phyloP scores from a whole-genome alignment of 2,329 filamentous ascomycete species.

The Pseudovirgaria hyperparasitica region DNA sequence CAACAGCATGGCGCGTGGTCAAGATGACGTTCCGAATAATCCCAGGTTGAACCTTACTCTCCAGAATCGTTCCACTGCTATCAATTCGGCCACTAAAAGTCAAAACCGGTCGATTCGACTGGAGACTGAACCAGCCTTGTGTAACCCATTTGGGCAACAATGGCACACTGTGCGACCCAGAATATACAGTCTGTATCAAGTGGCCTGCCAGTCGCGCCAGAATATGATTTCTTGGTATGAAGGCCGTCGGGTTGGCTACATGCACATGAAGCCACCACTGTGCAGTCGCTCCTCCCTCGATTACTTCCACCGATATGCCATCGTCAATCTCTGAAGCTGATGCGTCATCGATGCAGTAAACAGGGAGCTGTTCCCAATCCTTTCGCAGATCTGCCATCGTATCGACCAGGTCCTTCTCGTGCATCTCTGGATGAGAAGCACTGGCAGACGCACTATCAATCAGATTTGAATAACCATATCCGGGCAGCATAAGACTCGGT shows the following conservation, averaged over 20 bases:
- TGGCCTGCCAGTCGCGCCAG: slow-evolving; percentile 50
- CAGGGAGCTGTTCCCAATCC: slow-evolving; percentile 45
- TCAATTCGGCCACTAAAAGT: slow-evolving; percentile 49
- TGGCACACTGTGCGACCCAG: slow-evolving; percentile 42
- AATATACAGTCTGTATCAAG: slow-evolving; percentile 42
- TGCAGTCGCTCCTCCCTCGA: slow-evolving; percentile 31
- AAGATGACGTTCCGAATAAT: slow-evolving; percentile 41
- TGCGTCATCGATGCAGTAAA: slow-evolving; percentile 62
- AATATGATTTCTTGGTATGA: slow-evolving; percentile 45
- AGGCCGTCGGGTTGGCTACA: slow-evolving; percentile 65
- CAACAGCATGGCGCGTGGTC: slow-evolving; percentile 33
- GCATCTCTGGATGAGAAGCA: slow-evolving; percentile 23
- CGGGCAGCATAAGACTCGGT: slow-evolving; percentile 40
- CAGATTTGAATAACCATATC: too few species aligned
- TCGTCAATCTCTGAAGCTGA: slow-evolving; percentile 64
- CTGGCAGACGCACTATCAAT: slow-evolving; percentile 30
- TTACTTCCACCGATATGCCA: slow-evolving; percentile 56
- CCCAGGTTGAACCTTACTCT: slow-evolving; percentile 41
- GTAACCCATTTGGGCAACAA: slow-evolving; percentile 42
- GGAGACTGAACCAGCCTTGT: slow-evolving; percentile 41
- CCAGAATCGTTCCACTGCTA: slow-evolving; percentile 37
- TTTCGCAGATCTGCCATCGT: slow-evolving; percentile 44
- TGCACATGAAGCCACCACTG: slow-evolving; percentile 69
- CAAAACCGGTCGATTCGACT: slow-evolving; percentile 39
- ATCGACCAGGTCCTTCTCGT: slow-evolving; percentile 28